phyloP scores from a whole-genome alignment of 352 stramenopile genomes.

The Globisporangium polare region DNA sequence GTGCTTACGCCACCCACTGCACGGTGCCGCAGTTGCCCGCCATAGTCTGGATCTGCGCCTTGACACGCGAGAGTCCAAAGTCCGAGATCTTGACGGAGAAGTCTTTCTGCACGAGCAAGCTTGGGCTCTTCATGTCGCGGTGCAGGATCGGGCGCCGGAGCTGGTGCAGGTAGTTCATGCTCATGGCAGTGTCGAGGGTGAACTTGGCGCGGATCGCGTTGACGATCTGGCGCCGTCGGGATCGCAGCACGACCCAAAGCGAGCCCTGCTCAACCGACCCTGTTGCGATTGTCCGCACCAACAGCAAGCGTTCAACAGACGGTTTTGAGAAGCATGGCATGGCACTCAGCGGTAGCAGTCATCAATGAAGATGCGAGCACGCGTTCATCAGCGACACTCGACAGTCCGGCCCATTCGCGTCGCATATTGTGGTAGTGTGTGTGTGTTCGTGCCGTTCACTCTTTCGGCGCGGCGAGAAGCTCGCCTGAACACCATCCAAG shows the following conservation, averaged over 20 bases:
- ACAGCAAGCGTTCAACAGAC: no score
- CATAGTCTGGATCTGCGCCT: conserved; percentile 90
- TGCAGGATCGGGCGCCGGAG: conserved; percentile 88
- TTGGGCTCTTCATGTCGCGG: conserved; percentile 88
- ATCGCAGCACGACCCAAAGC: conserved; percentile 90
- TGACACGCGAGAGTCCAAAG: conserved; percentile 90
- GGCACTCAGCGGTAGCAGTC: no score
- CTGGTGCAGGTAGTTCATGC: conserved; percentile 88
- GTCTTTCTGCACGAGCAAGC: conserved; percentile 80
- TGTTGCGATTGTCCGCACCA: no score
- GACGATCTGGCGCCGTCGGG: conserved; percentile 34
- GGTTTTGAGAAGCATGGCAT: no score
- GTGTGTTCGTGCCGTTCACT: no score
- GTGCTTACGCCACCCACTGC: conserved; percentile 82
- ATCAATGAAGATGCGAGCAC: no score
- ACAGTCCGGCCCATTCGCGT: no score
- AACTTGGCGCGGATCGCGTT: conserved; percentile 53
- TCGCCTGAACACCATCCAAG: no score
- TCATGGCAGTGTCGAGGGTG: conserved; percentile 67
- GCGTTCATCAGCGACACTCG: no score
- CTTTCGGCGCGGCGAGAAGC: no score
- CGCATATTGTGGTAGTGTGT: no score
- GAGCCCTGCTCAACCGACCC: conserved; percentile 90
- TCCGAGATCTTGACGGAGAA: conserved; percentile 91
- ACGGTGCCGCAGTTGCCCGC: conserved; percentile 89